A percentile compares a stretch with the other conserved stretches of the same genome.
These are phyloP conservation scores for Coemansia interrupta DNA, from an alignment of 192 early-diverging fungal species.

Conservation along the genomic window DNA sequence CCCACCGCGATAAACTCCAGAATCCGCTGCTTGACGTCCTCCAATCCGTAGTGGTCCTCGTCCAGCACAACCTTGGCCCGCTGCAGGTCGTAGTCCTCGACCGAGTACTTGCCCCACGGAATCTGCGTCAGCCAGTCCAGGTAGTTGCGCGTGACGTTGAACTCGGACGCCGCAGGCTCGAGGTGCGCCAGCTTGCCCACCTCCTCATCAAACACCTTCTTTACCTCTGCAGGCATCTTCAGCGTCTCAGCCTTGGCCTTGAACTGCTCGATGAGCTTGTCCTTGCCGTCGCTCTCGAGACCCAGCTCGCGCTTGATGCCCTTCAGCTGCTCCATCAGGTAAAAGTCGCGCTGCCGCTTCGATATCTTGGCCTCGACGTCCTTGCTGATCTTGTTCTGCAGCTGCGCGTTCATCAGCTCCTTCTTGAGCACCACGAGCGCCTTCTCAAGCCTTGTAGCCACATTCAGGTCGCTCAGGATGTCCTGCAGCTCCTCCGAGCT, in stretches of 20 bases:
- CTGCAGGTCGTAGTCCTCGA: constrained; percentile 90
- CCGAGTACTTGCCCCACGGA: constrained; percentile 88
- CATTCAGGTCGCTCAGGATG: constrained; percentile 81
- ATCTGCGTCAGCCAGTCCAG: constrained; percentile 97
- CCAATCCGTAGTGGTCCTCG: constrained; percentile 98
- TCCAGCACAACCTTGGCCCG: constrained; percentile 87
- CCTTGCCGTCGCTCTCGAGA: constrained; percentile 96
- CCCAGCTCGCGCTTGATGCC: constrained; percentile 99
- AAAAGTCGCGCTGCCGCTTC: constrained; percentile 96
- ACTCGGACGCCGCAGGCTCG: constrained; percentile 94
- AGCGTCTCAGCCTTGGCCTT: constrained; percentile 80
- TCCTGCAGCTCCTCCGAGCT: constrained; percentile 90
- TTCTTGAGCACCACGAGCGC: constrained; percentile 92
- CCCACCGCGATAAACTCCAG: constrained; percentile 99
- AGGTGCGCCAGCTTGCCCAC: constrained; percentile 87
- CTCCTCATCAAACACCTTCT: constrained; percentile 98
- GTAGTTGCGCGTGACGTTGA: constrained; percentile 98
- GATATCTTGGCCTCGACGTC: constrained; percentile 98
- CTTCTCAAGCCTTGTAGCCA: constrained; percentile 90
- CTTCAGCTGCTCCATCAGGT: constrained; percentile 98
- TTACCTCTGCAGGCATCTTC: constrained; percentile 83
- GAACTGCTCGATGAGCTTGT: constrained; percentile 93
- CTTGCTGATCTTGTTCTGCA: constrained; percentile 96
- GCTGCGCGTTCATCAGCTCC: constrained; percentile 93
- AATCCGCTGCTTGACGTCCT: constrained; percentile 99